Evolutionary conservation across 2,329 filamentous ascomycete species (phyloP).

Genomic region (Metarhizium rileyi): DNA sequence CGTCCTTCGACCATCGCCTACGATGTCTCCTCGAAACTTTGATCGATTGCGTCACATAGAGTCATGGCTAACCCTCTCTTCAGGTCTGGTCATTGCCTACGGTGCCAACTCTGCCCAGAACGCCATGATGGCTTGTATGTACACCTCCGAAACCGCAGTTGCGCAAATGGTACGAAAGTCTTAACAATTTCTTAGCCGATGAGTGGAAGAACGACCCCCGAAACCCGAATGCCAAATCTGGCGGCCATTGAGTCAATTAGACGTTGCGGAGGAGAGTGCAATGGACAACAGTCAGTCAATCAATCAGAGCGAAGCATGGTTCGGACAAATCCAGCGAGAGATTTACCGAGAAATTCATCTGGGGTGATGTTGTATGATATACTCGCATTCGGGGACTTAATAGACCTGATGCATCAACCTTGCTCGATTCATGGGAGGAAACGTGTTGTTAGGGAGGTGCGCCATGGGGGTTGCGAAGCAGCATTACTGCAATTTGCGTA

Average conservation of each 20-base stretch:
- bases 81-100: constrained; percentile 80
- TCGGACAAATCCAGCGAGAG: constrained; percentile 16
- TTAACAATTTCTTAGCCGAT: constrained; percentile 50
- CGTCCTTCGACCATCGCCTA: constrained; percentile 26
- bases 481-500: not conserved
- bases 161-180: constrained; percentile 1
- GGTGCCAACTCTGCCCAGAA: constrained; percentile 80
- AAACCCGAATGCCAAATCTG: constrained; percentile 56
- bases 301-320: constrained; percentile 12
- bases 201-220: constrained; percentile 97
- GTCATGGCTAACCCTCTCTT: not conserved
- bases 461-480: not conserved
- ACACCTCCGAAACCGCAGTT: constrained; percentile 2
- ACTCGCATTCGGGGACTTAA: constrained; percentile 23
- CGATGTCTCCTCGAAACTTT: not conserved
- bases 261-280: constrained; percentile 12
- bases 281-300: constrained; percentile 5
- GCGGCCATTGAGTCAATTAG: constrained; percentile 31
- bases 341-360: constrained; percentile 9
- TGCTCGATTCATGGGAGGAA: not conserved
- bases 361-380: constrained; percentile 34
- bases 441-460: not conserved
- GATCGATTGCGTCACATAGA: not conserved
- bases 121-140: constrained; percentile 67
- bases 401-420: constrained; percentile 20